Evolutionary conservation across 2,329 filamentous ascomycete species (phyloP), one percentile per base, ranked within the genome.

Genomic region (Chrysoporthe deuterocubensis): DNA sequence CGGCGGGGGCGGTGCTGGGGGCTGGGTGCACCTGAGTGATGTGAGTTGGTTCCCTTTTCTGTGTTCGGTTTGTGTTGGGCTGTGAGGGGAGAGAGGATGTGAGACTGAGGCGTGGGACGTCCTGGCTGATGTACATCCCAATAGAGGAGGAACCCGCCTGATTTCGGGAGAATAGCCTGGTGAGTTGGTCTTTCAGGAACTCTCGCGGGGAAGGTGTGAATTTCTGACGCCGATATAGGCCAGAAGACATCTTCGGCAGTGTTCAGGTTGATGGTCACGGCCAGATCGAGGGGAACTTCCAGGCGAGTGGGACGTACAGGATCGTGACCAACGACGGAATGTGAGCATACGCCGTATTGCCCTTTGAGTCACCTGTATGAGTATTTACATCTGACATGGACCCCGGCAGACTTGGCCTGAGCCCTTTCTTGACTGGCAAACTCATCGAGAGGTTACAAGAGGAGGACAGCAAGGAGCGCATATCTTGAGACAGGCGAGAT

Each of bases 231-330:
- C 3, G 6, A 16, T 18, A 0, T 48, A 78, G 76, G 82, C 89
- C 89, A 1, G 89, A 91, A 73, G 89, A 92, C 73, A 92, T 92
- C 48, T 80, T 92, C 65, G 89, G 89, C 48, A 91, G 89, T 71
- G 82, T 91, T 52, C 86, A 90, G 74, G 89, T 91, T 5, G 82
- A 90, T 74, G 82, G 81, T 1, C 71, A 78, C 7, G 89, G 89
- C 0, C 75, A 83, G 40, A 85, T 90, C 63, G 79, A 89, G 37
- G 87, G 87, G 32, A 84, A 82, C 70, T 86, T 86, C 71, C 83
- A 88, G 76, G 80, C 83, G 1, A 89, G 87, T 70, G 87, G 87
- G 16, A 90, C 87, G 4, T 77, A 76, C 54, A 50, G 69, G 56
- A 69, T 70, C 43, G 32, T 70, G 44, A 70, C 69, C 7, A 70